These are phyloP conservation scores for Fusarium drepaniforme DNA, from an alignment of 2,329 filamentous ascomycete genomes.

Conservation along the genomic window DNA sequence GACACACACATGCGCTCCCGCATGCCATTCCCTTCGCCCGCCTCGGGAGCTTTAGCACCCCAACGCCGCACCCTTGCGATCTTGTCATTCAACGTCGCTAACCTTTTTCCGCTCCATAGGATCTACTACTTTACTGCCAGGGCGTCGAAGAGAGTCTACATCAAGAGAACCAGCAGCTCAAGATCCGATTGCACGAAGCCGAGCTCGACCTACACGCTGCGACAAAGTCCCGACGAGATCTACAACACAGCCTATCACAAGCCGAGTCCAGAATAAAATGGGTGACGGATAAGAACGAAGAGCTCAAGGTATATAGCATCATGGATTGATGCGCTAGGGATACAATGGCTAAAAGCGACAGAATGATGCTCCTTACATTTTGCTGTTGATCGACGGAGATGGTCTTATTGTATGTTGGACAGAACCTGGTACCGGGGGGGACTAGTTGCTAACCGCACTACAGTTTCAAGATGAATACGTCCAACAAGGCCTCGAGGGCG, in stretches of 20 bases:
- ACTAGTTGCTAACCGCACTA: neutral
- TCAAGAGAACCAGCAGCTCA: conserved; percentile 58
- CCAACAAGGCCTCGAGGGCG: conserved; percentile 66
- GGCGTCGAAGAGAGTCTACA: conserved; percentile 56
- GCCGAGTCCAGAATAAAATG: conserved; percentile 52
- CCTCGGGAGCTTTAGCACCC: neutral
- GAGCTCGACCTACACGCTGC: conserved; percentile 65
- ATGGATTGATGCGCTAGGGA: conserved; percentile 16
- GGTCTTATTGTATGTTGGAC: conserved; percentile 64
- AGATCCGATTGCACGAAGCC: conserved; percentile 55
- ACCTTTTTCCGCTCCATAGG: conserved; percentile 38
- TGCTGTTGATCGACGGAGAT: conserved; percentile 73
- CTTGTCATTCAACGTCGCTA: neutral
- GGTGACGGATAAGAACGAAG: conserved; percentile 54
- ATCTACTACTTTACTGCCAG: conserved; percentile 52
- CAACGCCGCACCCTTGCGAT: neutral
- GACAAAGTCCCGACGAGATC: conserved; percentile 60
- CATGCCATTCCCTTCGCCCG: conserved; percentile 15
- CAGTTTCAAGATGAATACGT: conserved; percentile 71
- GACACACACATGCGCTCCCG: neutral
- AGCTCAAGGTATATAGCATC: conserved; percentile 58
- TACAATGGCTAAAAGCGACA: conserved; percentile 45
- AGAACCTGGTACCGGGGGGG: neutral
- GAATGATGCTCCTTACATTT: conserved; percentile 69
- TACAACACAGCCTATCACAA: conserved; percentile 61